Base-by-base conservation (phyloP, 2,329 filamentous ascomycete genomes). In the Bipolaris gigantea region DNA sequence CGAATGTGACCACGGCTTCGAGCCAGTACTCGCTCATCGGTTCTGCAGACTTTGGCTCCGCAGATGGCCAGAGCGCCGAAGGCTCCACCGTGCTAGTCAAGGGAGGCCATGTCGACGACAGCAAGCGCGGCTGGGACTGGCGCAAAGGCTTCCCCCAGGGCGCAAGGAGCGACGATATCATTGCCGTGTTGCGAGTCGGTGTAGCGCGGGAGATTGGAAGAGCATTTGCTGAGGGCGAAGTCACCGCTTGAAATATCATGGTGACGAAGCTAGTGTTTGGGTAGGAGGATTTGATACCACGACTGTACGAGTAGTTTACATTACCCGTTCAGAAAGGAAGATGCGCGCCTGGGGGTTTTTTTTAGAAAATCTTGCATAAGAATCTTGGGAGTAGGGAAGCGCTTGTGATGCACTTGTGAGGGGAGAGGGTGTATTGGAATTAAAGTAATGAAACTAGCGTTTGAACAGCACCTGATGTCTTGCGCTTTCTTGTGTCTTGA, bases 91-190 rank as follows among this genome's bases (percentile, higher is more conserved):
- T 84, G 5, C 66, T 83, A 30, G 72, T 77, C 6, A 58, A 63
- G 50, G 52, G 69, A 59, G 56, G 63, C 1, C 61, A 58, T 34
- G 59, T 69, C 1, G 63, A 68, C 41, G 69, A 81, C 50, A 73
- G 79, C 32, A 80, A 83, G 60, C 78, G 88, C 48, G 85, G 85
- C 11, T 92, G 89, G 89, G 89, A 86, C 78, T 95, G 88, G 87
- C 79, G 85, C 67, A 77, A 76, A 8, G 81, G 80, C 1, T 76
- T 90, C 41, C 71, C 77, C 9, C 81, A 83, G 27, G 80, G 79
- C 10, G 84, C 82, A 16, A 85, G 77, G 58, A 89, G 85, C 0
- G 80, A 81, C 43, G 89, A 93, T 59, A 79, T 97, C n/a, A 75
- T 96, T 55, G 81, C 81, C 60, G 82, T 87, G 60, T 71, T 96